Evolutionary conservation across 345 rosid species (phyloP).

Genomic region (Lenwebbia sp.): DNA sequence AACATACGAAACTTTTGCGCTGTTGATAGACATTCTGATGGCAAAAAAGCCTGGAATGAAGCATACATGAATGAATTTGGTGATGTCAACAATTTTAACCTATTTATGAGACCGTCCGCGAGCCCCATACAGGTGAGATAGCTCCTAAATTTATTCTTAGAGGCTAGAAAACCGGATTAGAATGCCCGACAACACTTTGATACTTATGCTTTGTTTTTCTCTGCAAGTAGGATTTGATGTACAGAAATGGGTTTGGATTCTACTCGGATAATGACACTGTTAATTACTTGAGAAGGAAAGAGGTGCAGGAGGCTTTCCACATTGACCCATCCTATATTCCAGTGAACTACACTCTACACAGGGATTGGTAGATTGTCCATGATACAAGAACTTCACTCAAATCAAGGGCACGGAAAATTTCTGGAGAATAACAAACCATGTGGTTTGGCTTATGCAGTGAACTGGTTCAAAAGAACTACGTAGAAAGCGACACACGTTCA

Average conservation of each 20-base stretch:
- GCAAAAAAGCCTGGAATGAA: neutral
- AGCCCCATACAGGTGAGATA: neutral
- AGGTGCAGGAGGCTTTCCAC: neutral
- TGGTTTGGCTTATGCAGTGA: neutral
- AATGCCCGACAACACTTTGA: neutral
- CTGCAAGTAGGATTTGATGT: neutral
- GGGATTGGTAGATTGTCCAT: neutral
- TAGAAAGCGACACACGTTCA: neutral
- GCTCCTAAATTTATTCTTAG: neutral
- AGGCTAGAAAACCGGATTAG: neutral
- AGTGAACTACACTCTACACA: neutral
- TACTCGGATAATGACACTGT: neutral
- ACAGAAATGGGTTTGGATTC: neutral
- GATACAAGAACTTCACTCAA: neutral
- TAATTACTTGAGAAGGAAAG: neutral
- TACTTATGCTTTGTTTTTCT: neutral
- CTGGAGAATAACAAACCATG: neutral
- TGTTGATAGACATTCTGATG: neutral
- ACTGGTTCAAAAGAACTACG: neutral
- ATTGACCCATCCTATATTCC: neutral
- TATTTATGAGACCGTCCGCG: neutral
- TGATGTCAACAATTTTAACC: neutral
- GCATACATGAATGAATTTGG: neutral
- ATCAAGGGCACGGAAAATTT: neutral
- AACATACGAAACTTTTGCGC: too few species aligned